Evolutionary conservation across 2,329 filamentous ascomycete genomes (phyloP), one percentile per base, ranked within the genome.

Genomic region (Colletotrichum liaoningense): DNA sequence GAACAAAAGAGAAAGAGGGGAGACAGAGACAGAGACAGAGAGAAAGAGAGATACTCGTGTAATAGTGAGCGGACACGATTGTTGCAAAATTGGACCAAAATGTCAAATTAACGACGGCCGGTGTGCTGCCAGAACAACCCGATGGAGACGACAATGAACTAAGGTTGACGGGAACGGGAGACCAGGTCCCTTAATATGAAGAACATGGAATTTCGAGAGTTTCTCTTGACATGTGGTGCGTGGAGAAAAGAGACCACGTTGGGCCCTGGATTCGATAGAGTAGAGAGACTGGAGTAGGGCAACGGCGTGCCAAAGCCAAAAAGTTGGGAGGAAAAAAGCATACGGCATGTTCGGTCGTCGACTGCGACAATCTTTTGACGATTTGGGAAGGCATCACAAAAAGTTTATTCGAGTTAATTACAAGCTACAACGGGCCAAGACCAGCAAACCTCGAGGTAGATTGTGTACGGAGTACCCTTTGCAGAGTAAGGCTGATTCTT

Each of bases 41-140:
- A 30, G 8, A n/a, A 12, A 33, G 52, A 28, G n/a, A 22, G 19
- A 49, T 7, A 46, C 42, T 3, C 46, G 46, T 42, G 38, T 42
- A 42, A 42, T 16, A 71, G 63, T 30, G 63, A 67, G 63, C 12
- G 49, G 38, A 67, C 56, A 33, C 33, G 57, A 55, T 35, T 11
- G 28, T 7, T 26, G 49, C 58, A n/a, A 63, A 19, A 67, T 6
- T 14, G 28, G 26, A 33, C 30, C 42, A 28, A 49, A 63, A 42
- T 16, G 22, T 38, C 63, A 67, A 28, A 55, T 42, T 42, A 59
- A 14, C 33, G 19, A 69, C 28, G 65, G 58, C 64, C 69, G 65
- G 54, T 58, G 42, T 69, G 69, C 58, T 69, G 59, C 58, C 65
- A 72, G 38, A 72, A 72, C 58, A 72, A 69, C 28, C 69, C 58